These are phyloP conservation scores for Polyporus arcularius DNA, from an alignment of 768 basidiomycete genomes.

Conservation along the genomic window DNA sequence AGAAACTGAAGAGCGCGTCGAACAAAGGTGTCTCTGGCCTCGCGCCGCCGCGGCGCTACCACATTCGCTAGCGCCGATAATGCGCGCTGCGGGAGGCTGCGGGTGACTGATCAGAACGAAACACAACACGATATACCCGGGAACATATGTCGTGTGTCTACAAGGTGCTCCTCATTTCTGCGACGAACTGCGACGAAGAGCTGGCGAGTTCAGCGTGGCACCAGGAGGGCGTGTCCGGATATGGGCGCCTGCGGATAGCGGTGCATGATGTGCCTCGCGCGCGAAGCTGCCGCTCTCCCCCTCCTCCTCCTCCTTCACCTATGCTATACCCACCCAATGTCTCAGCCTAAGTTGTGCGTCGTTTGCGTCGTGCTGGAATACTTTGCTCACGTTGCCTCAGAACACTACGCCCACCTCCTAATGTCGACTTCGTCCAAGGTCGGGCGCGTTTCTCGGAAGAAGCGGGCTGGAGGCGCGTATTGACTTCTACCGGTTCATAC, in stretches of 20 bases:
- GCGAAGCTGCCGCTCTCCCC: conserved; percentile 3
- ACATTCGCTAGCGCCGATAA: background rate
- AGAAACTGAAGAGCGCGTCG: background rate
- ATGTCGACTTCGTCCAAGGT: conserved; percentile 87
- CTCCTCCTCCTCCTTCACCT: conserved; percentile 2
- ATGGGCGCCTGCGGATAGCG: conserved; percentile 20
- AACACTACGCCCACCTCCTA: conserved; percentile 82
- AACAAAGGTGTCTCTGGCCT: background rate
- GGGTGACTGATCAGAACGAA: background rate
- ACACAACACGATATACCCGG: background rate
- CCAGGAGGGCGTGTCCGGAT: background rate
- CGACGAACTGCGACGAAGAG: background rate
- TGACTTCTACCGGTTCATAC: conserved; percentile 21
- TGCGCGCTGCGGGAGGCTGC: too few species aligned
- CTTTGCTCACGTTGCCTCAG: conserved; percentile 36
- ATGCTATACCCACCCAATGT: conserved; percentile 15
- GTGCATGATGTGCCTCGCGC: conserved; percentile 21
- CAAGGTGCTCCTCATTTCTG: background rate
- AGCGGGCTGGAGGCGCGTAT: background rate
- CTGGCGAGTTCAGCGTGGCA: background rate
- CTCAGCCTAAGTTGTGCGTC: conserved; percentile 20
- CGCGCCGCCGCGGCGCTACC: background rate
- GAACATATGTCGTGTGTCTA: background rate
- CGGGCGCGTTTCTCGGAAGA: conserved; percentile 31
- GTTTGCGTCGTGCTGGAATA: background rate